Evolutionary conservation across 768 basidiomycete species (phyloP).

Genomic region (Ramaria rubella): DNA sequence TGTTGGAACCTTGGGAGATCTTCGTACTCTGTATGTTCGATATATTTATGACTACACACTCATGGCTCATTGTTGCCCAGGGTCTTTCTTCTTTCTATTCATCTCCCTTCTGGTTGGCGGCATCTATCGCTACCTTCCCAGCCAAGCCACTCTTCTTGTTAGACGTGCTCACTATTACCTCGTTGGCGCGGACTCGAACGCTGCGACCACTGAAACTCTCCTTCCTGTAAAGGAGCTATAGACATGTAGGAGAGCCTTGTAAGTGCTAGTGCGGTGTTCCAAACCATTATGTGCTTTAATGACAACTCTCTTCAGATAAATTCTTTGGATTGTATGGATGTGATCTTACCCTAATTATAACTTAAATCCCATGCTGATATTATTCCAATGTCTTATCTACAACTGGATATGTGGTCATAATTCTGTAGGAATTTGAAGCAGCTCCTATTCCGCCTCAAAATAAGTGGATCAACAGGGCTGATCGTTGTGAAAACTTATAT

Average conservation of each 20-base stretch:
- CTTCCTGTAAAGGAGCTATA: background rate
- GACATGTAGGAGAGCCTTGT: background rate
- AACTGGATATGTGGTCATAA: no score
- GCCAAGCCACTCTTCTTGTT: conserved; percentile 46
- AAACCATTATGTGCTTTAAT: background rate
- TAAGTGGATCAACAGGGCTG: no score
- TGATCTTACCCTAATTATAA: no score
- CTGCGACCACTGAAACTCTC: background rate
- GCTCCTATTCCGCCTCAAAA: no score
- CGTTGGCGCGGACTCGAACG: background rate
- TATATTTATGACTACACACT: background rate
- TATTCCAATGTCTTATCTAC: no score
- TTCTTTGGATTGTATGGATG: no score
- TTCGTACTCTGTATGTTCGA: conserved; percentile 44
- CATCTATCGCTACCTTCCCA: conserved; percentile 51
- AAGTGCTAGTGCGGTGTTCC: background rate
- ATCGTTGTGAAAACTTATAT: no score
- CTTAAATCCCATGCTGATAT: no score
- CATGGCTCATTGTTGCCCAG: conserved; percentile 21
- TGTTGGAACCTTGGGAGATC: conserved; percentile 69
- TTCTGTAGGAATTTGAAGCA: no score
- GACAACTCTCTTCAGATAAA: background rate
- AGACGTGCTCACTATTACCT: conserved; percentile 57
- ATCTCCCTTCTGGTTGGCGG: conserved; percentile 44
- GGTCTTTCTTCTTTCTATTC: conserved; percentile 34